Evolutionary conservation across 768 basidiomycete genomes (phyloP).

Genomic region (Mrakia gelida): DNA sequence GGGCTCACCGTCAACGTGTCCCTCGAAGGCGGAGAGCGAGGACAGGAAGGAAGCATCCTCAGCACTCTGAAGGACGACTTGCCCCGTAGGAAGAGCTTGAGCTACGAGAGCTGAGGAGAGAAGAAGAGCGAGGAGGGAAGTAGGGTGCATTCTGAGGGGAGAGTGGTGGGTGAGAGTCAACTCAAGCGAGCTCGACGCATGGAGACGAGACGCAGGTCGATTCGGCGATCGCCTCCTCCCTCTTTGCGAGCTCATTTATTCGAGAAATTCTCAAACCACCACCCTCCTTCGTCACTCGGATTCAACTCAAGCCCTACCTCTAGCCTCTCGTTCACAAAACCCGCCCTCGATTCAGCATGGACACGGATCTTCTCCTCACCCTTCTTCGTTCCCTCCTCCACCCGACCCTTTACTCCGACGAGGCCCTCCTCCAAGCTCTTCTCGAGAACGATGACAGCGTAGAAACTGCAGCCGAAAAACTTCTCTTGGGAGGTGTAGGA

Average conservation of each 20-base stretch:
- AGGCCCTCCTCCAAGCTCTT: slow-evolving; percentile 33
- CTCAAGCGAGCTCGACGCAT: too few relatives aligned
- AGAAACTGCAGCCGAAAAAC: slow-evolving; percentile 38
- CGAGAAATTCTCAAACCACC: background rate
- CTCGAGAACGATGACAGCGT: slow-evolving; percentile 37
- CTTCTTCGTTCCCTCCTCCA: slow-evolving; percentile 6
- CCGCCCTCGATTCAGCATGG: background rate
- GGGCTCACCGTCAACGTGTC: slow-evolving; percentile 16
- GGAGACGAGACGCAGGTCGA: too few relatives aligned
- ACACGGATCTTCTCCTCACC: slow-evolving; percentile 8
- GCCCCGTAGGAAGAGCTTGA: background rate
- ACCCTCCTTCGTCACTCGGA: background rate
- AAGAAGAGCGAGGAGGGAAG: slow-evolving; percentile 3
- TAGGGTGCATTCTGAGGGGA: background rate
- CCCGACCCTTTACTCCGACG: background rate
- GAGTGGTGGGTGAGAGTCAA: background rate
- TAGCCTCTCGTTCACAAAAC: too few relatives aligned
- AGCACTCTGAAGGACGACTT: background rate
- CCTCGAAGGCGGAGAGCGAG: slow-evolving; percentile 18
- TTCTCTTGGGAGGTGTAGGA: slow-evolving; percentile 36
- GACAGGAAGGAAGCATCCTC: slow-evolving; percentile 11
- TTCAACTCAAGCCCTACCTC: too few relatives aligned
- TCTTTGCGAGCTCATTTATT: too few relatives aligned
- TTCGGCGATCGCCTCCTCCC: too few relatives aligned
- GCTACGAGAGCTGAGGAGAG: slow-evolving; percentile 21